These are phyloP conservation scores for Sarocladiaceae sp. DNA, from an alignment of 2,329 filamentous ascomycete species.

Conservation along the genomic window DNA sequence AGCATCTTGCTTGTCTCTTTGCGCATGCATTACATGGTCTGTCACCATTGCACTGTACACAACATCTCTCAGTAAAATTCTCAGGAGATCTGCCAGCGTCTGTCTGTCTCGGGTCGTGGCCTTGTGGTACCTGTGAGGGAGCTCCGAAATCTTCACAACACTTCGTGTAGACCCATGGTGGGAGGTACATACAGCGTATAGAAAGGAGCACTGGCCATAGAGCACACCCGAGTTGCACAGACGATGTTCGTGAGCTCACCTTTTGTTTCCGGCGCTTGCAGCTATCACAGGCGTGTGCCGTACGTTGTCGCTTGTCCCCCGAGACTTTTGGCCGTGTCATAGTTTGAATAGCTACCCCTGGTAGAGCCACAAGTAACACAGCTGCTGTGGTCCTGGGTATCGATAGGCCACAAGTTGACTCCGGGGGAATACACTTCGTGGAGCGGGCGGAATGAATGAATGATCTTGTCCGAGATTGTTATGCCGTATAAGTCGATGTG, in stretches of 20 bases:
- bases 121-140: no score
- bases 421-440: no score
- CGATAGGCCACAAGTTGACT: background rate
- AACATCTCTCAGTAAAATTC: background rate
- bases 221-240: no score
- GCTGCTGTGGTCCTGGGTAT: background rate
- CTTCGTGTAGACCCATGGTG: no score
- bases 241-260: no score
- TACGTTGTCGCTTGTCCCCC: constrained; percentile 58
- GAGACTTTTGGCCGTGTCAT: constrained; percentile 54
- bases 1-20: background rate
- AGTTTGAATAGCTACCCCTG: constrained; percentile 12
- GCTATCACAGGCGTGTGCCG: constrained; percentile 58
- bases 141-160: no score
- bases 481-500: background rate
- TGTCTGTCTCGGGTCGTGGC: no score
- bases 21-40: background rate
- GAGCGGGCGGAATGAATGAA: no score
- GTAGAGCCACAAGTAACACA: background rate
- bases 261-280: constrained; percentile 67
- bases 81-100: no score
- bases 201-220: no score
- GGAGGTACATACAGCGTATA: no score
- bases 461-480: no score
- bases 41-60: constrained; percentile 12